Conservation (phyloP, 805 yeast species). For the Barnettozyma californica region DNA sequence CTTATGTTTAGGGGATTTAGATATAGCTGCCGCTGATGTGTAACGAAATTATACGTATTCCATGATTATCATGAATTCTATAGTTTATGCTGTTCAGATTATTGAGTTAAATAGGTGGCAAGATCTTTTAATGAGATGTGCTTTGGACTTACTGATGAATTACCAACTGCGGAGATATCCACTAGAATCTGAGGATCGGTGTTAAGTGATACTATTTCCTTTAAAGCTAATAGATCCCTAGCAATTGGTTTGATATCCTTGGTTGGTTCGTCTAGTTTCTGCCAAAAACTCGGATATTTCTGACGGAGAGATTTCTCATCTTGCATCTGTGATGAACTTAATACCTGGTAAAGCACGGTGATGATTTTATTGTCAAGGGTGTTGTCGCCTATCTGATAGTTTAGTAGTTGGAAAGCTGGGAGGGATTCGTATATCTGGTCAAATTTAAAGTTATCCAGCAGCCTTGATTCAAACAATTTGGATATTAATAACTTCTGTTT, state of each 20-base stretch:
- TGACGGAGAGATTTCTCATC: conserved; percentile 14
- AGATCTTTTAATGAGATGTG: conserved; percentile 4
- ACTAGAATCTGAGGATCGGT: conserved; percentile 5
- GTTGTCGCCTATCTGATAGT: neutral
- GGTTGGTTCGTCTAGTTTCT: conserved; percentile 13
- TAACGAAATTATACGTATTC: neutral
- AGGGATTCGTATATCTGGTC: conserved; percentile 14
- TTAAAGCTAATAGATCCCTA: conserved; percentile 15
- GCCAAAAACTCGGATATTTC: conserved; percentile 19
- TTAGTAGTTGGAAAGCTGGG: conserved; percentile 13
- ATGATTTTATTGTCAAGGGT: conserved; percentile 16
- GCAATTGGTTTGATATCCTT: conserved; percentile 9
- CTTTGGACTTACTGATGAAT: conserved; percentile 3
- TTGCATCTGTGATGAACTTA: neutral
- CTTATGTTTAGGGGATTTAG: conserved; percentile 31
- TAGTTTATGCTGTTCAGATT: neutral
- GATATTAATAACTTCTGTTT: conserved; percentile 14
- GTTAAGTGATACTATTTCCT: conserved; percentile 9
- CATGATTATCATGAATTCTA: neutral
- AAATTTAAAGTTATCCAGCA: conserved; percentile 3
- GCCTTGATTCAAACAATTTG: neutral
- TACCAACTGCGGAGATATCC: conserved; percentile 6
- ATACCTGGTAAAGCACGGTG: conserved; percentile 9
- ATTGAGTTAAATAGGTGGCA: neutral
- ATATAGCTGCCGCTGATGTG: neutral